A percentile compares a stretch with the other conserved stretches of the same genome.
These are phyloP conservation scores for Colletotrichum viniferum DNA, from an alignment of 2,329 filamentous ascomycete species.

Conservation along the genomic window DNA sequence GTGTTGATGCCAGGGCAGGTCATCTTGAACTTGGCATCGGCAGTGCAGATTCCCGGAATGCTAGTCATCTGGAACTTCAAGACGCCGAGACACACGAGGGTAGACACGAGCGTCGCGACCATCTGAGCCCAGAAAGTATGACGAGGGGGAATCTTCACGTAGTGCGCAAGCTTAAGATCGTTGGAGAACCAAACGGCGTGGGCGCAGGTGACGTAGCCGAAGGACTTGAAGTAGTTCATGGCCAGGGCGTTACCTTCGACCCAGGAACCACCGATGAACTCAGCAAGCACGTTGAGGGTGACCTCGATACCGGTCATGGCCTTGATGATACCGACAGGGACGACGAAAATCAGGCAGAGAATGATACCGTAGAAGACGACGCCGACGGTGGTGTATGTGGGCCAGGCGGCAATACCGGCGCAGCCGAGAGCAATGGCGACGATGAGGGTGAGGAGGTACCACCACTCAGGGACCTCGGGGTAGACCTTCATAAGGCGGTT, in stretches of 20 bases:
- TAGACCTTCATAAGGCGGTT: conserved; percentile 52
- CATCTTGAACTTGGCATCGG: conserved; percentile 37
- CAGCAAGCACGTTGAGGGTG: conserved; percentile 56
- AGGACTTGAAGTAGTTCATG: conserved; percentile 61
- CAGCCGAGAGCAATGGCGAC: conserved; percentile 50
- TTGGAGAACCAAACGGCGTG: conserved; percentile 27
- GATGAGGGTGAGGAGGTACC: conserved; percentile 50
- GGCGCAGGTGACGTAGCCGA: conserved; percentile 38
- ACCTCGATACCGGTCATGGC: conserved; percentile 58
- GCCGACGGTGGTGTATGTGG: conserved; percentile 54
- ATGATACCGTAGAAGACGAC: conserved; percentile 56
- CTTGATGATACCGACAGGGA: conserved; percentile 57
- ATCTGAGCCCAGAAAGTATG: conserved; percentile 65
- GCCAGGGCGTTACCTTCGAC: conserved; percentile 55
- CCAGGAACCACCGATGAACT: conserved; percentile 57
- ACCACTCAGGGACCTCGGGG: conserved; percentile 57
- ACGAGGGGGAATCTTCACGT: conserved; percentile 67
- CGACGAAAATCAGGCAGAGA: conserved; percentile 54
- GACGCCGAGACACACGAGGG: conserved; percentile 55
- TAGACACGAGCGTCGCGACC: conserved; percentile 57
- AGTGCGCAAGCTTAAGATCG: conserved; percentile 54
- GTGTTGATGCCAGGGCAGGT: conserved; percentile 41
- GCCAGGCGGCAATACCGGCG: conserved; percentile 51
- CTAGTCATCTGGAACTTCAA: conserved; percentile 47
- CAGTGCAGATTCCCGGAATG: conserved; percentile 41